These are phyloP conservation scores for Russula sp. DNA, from an alignment of 768 basidiomycete genomes.

Conservation along the genomic window DNA sequence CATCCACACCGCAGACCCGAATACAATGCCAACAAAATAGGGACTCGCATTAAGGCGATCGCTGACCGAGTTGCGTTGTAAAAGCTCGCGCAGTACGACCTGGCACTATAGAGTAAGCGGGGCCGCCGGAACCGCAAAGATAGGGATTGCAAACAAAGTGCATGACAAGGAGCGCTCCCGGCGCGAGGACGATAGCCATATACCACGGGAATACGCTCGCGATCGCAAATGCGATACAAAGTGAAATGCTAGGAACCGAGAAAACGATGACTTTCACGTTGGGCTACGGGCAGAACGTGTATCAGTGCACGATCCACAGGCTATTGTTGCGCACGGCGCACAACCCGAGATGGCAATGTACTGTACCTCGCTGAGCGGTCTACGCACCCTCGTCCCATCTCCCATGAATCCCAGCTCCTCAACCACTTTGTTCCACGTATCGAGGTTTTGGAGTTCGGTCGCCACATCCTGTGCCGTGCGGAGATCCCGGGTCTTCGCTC, in stretches of 20 bases:
- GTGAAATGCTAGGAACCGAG: neutral
- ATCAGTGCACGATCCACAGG: neutral
- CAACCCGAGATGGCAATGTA: constrained; percentile 29
- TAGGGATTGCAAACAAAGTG: neutral
- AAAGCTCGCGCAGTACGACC: neutral
- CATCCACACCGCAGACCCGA: neutral
- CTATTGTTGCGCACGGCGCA: neutral
- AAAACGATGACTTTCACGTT: constrained; percentile 7
- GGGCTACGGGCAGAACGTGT: neutral
- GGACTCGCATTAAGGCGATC: neutral
- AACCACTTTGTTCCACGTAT: constrained; percentile 80
- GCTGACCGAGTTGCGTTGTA: neutral
- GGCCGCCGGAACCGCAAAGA: neutral
- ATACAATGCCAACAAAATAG: neutral
- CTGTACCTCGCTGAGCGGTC: constrained; percentile 69
- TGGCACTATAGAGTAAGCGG: neutral
- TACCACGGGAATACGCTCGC: constrained; percentile 11
- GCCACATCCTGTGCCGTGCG: constrained; percentile 93
- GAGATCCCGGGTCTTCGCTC: constrained; percentile 68
- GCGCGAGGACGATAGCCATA: neutral
- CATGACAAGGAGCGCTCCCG: neutral
- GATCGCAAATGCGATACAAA: constrained; percentile 4
- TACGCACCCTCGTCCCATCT: constrained; percentile 56
- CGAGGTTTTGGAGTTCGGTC: constrained; percentile 66
- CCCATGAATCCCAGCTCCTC: constrained; percentile 78